Evolutionary conservation across 2,329 filamentous ascomycete genomes (phyloP), one percentile per base, ranked within the genome.

Genomic region (Dissoconium aciculare): DNA sequence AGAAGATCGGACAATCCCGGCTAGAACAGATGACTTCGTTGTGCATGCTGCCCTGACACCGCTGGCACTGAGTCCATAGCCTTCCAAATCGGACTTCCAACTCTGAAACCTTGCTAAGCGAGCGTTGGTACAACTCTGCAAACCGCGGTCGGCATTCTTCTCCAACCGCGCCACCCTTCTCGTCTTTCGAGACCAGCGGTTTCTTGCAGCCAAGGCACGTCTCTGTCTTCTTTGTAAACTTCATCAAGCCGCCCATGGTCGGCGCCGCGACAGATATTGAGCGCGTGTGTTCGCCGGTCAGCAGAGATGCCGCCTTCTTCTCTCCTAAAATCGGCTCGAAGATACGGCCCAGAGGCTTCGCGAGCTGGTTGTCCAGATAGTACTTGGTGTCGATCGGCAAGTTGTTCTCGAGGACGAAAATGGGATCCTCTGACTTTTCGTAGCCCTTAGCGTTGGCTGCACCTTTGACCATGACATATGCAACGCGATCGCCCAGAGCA

Each of bases 151-250:
- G 71, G 52, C 89, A 94, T 54, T 93, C 73, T 11, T 72, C 67
- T 54, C 89, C 98, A 10, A 95, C 83, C 0, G 91, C 89, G 4
- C 87, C 87, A 4, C 70, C 71, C 43, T 69, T 74, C 57, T 94
- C 87, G 27, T 79, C 70, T 44, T 81, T 79, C 36, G 73, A 74
- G 5, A 71, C 74, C 29, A 98, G 67, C 3, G 89, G 89, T 57
- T 94, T 94, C 69, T 95, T 98, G 71, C 89, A 98, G 3, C 85
- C 89, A 79, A 98, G 92, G 56, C 89, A 98, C 0, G 89, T 95
- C 59, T 85, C 76, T 3, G 89, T 98, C 64, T 92, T 94, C 63
- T 93, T 94, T 17, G 89, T 71, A 52, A 95, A 98, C 59, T 92
- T 94, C 89, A 98, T 98, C 40, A 98, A 64, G 0, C 89, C 89